Conservation (phyloP, 192 early-diverging fungal genomes). For the Backusella luteola region DNA sequence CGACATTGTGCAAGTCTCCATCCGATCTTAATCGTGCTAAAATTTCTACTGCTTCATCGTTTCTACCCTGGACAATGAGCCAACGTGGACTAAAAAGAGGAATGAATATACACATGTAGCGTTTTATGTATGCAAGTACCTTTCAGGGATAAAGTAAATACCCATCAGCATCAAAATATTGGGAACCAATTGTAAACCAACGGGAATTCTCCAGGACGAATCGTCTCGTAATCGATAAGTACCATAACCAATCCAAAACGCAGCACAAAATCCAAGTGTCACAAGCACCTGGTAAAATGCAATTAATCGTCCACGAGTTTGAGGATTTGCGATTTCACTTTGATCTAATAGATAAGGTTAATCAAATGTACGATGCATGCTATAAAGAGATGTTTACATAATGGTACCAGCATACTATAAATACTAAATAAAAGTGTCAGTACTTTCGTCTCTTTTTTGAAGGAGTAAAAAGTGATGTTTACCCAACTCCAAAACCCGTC, state of each 20-base stretch:
- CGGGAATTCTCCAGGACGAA: conserved; percentile 46
- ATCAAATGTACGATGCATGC: neutral
- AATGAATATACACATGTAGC: neutral
- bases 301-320: conserved; percentile 78
- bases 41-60: conserved; percentile 54
- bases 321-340: conserved; percentile 74
- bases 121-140: neutral
- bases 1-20: conserved; percentile 39
- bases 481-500: conserved; percentile 50
- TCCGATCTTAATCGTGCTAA: conserved; percentile 52
- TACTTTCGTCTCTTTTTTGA: neutral
- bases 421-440: conserved; percentile 28
- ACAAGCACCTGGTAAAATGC: conserved; percentile 87
- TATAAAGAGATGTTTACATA: conserved; percentile 25
- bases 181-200: conserved; percentile 79
- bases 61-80: conserved; percentile 53
- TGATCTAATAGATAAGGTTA: conserved; percentile 30
- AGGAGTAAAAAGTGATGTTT: conserved; percentile 15
- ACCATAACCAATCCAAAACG: conserved; percentile 39
- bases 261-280: conserved; percentile 73
- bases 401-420: conserved; percentile 56
- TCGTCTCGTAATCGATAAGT: neutral
- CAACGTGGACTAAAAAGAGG: conserved; percentile 57
- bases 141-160: conserved; percentile 73
- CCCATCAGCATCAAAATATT: conserved; percentile 63